Conservation (phyloP, 139 green algal species). For the Ulvella scutata region DNA sequence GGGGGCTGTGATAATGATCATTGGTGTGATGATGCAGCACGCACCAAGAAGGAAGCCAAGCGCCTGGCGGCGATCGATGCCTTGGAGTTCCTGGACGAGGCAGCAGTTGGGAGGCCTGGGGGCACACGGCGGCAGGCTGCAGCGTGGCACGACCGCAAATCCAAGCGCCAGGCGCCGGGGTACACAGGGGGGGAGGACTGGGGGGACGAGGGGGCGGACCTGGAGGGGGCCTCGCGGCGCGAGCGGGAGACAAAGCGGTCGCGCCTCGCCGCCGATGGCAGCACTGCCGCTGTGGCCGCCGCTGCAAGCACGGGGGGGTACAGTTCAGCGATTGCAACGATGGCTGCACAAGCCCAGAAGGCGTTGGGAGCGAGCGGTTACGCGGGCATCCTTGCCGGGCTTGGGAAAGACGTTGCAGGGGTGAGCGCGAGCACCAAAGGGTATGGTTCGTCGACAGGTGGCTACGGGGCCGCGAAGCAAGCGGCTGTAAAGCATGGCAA, state of each 20-base stretch:
- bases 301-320: not conserved
- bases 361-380: too few species aligned
- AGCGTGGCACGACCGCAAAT: too few species aligned
- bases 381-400: not conserved
- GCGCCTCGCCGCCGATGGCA: not conserved
- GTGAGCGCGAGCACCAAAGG: not conserved
- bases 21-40: not conserved
- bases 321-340: not conserved
- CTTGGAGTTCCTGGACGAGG: not conserved
- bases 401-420: not conserved
- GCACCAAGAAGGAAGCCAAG: not conserved
- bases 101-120: too few species aligned
- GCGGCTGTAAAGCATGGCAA: too few species aligned
- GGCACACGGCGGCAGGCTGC: not conserved
- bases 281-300: not conserved
- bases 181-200: not conserved
- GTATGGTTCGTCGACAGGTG: not conserved
- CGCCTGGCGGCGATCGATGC: not conserved
- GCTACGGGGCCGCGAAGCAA: too few species aligned
- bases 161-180: not conserved
- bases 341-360: too few species aligned
- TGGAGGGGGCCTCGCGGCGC: not conserved
- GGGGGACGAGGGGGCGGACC: not conserved
- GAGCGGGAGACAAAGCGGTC: not conserved
- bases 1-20: not conserved